A percentile compares a stretch with the other conserved stretches of the same genome.
Conservation (phyloP, 2,329 filamentous ascomycete species). For the Endocalyx cinctus region DNA sequence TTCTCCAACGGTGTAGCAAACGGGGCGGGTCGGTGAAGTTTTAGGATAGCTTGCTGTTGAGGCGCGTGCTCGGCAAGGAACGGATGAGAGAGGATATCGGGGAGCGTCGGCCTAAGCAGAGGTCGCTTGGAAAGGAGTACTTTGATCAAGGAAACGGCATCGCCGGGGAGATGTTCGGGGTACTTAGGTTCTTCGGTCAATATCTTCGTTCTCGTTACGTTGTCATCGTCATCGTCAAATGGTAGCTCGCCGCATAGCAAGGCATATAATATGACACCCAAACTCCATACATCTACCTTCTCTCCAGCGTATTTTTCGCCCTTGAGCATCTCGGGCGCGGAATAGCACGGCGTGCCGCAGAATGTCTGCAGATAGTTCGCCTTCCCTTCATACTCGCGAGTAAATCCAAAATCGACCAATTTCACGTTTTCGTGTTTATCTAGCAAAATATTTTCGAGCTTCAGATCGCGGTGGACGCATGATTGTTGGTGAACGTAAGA, state of each 20-base stretch:
- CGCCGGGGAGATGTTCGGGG: constrained; percentile 71
- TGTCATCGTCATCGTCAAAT: constrained; percentile 94
- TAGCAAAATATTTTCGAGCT: constrained; percentile 92
- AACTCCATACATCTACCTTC: constrained; percentile 95
- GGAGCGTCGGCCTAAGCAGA: constrained; percentile 71
- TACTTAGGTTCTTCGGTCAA: constrained; percentile 81
- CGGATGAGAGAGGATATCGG: constrained; percentile 81
- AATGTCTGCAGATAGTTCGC: constrained; percentile 94
- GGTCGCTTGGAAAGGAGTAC: constrained; percentile 86
- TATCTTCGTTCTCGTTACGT: constrained; percentile 78
- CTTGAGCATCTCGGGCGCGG: constrained; percentile 96
- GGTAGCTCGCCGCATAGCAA: constrained; percentile 81
- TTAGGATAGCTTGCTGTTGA: constrained; percentile 83
- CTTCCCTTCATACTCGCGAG: constrained; percentile 92
- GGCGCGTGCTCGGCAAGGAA: constrained; percentile 85
- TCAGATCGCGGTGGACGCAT: constrained; percentile 94
- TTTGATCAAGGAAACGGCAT: constrained; percentile 73
- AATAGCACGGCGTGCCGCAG: constrained; percentile 96
- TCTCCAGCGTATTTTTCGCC: constrained; percentile 97
- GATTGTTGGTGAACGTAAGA: constrained; percentile 92
- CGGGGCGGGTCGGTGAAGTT: constrained; percentile 71
- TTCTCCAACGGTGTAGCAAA: constrained; percentile 87
- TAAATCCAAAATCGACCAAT: constrained; percentile 96
- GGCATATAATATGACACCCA: constrained; percentile 81
- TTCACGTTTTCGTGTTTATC: constrained; percentile 98